A percentile compares a stretch with the other conserved stretches of the same genome.
Conservation (phyloP, 192 early-diverging fungal species). For the Entophlyctis helioformis region DNA sequence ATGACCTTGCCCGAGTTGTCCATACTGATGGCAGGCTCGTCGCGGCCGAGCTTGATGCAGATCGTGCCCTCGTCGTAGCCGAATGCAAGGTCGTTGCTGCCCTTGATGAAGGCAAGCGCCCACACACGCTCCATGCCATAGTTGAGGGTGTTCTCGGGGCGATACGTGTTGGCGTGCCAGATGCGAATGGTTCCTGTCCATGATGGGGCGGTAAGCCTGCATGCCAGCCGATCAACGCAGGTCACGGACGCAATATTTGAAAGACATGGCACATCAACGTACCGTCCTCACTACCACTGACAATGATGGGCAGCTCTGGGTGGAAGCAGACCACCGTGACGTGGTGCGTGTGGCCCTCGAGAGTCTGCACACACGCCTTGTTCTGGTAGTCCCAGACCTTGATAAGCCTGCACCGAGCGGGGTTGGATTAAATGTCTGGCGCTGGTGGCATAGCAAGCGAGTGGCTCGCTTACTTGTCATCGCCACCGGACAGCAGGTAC, state of each 20-base stretch:
- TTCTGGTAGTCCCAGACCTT: slow-evolving; percentile 99
- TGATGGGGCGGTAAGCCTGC: not conserved
- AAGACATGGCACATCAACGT: not conserved
- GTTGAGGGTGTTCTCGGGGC: slow-evolving; percentile 92
- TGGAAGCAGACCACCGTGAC: slow-evolving; percentile 85
- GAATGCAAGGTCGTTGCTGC: slow-evolving; percentile 85
- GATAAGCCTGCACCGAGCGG: slow-evolving; percentile 34
- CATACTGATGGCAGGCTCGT: slow-evolving; percentile 95
- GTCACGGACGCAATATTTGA: not conserved
- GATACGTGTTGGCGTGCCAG: slow-evolving; percentile 97
- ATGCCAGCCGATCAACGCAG: not conserved
- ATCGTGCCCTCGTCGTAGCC: slow-evolving; percentile 96
- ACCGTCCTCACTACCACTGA: slow-evolving; percentile 92
- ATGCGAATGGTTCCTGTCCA: slow-evolving; percentile 61
- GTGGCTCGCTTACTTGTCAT: slow-evolving; percentile 59
- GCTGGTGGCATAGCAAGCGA: no score
- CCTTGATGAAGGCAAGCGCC: slow-evolving; percentile 74
- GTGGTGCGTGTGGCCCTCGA: slow-evolving; percentile 95
- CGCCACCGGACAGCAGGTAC: slow-evolving; percentile 88
- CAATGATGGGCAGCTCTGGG: slow-evolving; percentile 91
- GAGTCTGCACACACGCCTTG: slow-evolving; percentile 96
- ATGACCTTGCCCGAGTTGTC: slow-evolving; percentile 94
- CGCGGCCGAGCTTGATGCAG: slow-evolving; percentile 89
- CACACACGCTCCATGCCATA: slow-evolving; percentile 98
- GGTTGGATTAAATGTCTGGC: not conserved